Evolutionary conservation across 352 stramenopile genomes (phyloP).

Genomic region (Discostella stelligera): DNA sequence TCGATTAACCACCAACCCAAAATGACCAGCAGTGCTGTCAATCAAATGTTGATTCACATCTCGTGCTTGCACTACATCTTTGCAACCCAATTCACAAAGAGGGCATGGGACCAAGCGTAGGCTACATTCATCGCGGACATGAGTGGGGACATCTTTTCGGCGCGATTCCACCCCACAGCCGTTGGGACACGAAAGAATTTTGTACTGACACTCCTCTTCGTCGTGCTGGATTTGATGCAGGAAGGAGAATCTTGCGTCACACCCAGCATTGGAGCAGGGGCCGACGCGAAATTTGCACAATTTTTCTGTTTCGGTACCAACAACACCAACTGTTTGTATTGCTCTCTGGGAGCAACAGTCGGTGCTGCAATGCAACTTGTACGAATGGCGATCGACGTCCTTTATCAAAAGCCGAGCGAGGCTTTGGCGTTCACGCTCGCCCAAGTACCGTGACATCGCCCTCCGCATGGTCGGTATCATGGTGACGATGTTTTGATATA

Average conservation of each 20-base stretch:
- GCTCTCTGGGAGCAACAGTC: slow-evolving; percentile 32
- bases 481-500: slow-evolving; percentile 18
- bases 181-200: slow-evolving; percentile 42
- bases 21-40: slow-evolving; percentile 20
- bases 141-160: slow-evolving; percentile 30
- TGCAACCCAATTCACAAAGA: slow-evolving; percentile 46
- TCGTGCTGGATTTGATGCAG: slow-evolving; percentile 51
- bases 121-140: slow-evolving; percentile 42
- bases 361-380: slow-evolving; percentile 55
- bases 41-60: slow-evolving; percentile 48
- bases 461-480: slow-evolving; percentile 14
- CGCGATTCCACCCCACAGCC: slow-evolving; percentile 47
- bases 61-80: slow-evolving; percentile 30
- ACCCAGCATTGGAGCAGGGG: slow-evolving; percentile 54
- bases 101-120: slow-evolving; percentile 55
- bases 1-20: slow-evolving; percentile 45
- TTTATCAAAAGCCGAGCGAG: slow-evolving; percentile 50
- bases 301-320: background rate
- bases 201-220: slow-evolving; percentile 43
- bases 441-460: slow-evolving; percentile 34
- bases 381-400: slow-evolving; percentile 53
- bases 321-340: background rate
- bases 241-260: slow-evolving; percentile 43
- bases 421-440: slow-evolving; percentile 41
- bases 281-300: slow-evolving; percentile 51